Evolutionary conservation across 2,329 filamentous ascomycete genomes (phyloP).

Genomic region (Emergomyces pasteurianus): DNA sequence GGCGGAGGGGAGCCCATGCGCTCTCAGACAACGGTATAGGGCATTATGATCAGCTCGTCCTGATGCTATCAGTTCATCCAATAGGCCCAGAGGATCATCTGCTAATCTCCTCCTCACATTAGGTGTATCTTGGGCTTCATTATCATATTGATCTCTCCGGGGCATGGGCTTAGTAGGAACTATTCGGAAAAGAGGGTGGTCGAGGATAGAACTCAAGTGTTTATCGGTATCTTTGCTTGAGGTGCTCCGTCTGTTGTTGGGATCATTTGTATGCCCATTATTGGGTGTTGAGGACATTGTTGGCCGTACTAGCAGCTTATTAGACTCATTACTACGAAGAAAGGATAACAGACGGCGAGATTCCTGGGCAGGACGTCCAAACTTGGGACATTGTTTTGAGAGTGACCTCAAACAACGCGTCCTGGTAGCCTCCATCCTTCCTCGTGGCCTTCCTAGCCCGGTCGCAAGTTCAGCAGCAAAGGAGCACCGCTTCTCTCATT

Average conservation of each 20-base stretch:
- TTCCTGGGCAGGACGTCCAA: not conserved
- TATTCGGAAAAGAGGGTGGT: conserved; percentile 32
- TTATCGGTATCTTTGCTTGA: conserved; percentile 19
- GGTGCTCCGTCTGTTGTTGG: not conserved
- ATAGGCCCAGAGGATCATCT: conserved; percentile 23
- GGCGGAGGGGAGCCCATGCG: conserved; percentile 17
- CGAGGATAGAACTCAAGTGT: conserved; percentile 28
- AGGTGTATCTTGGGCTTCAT: not conserved
- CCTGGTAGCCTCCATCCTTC: not conserved
- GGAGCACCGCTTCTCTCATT: not conserved
- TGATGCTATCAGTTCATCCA: conserved; percentile 29
- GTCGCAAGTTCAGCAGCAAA: not conserved
- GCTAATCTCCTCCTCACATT: conserved; percentile 6
- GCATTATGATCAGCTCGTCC: conserved; percentile 19
- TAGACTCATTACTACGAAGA: not conserved
- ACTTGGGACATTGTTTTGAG: not conserved
- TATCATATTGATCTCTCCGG: not conserved
- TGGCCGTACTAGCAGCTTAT: not conserved
- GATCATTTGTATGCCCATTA: not conserved
- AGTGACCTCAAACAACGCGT: not conserved
- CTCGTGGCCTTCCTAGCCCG: not conserved
- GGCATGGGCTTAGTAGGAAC: conserved; percentile 17
- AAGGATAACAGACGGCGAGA: not conserved
- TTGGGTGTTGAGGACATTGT: not conserved
- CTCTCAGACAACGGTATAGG: conserved; percentile 21